Conservation (phyloP, 208 protist genomes). For the Phytomonas sp. region DNA sequence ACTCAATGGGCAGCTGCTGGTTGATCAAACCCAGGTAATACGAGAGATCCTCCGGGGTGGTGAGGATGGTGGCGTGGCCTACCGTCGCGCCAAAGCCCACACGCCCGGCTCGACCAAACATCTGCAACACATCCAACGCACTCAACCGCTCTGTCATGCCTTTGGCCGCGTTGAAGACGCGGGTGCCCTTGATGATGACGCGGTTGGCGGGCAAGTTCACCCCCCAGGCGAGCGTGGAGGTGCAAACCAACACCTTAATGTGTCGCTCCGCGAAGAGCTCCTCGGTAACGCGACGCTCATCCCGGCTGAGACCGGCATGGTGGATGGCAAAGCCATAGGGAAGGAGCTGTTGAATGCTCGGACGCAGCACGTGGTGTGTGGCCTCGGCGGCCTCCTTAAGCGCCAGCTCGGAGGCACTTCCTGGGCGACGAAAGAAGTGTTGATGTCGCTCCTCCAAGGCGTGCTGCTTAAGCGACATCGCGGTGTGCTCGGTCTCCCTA, state of each 20-base stretch:
- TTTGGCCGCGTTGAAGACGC: slow-evolving; percentile 97
- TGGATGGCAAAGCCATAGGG: slow-evolving; percentile 98
- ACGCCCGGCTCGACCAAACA: slow-evolving; percentile 98
- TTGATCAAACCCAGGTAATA: slow-evolving; percentile 98
- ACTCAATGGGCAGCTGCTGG: slow-evolving; percentile 99
- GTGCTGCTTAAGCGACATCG: slow-evolving; percentile 82
- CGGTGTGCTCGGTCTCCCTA: slow-evolving; percentile 97
- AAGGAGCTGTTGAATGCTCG: slow-evolving; percentile 71
- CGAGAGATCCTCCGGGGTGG: slow-evolving; percentile 95
- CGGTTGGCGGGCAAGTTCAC: slow-evolving; percentile 99
- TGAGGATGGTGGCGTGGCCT: slow-evolving; percentile 96
- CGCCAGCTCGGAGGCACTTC: slow-evolving; percentile 72
- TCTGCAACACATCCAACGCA: slow-evolving; percentile 98
- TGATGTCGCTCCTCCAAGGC: slow-evolving; percentile 84
- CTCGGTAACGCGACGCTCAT: slow-evolving; percentile 96
- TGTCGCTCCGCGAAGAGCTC: slow-evolving; percentile 95
- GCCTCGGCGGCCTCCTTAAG: slow-evolving; percentile 61
- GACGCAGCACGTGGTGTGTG: slow-evolving; percentile 21
- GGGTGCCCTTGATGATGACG: slow-evolving; percentile 99
- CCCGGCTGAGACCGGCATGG: slow-evolving; percentile 96
- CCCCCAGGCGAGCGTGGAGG: slow-evolving; percentile 99
- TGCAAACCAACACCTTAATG: slow-evolving; percentile 97
- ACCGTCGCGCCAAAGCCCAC: slow-evolving; percentile 89
- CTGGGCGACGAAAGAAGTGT: slow-evolving; percentile 85
- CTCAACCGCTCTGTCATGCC: slow-evolving; percentile 94